Base-by-base conservation (phyloP, 1,284 basidiomycete genomes). In the Cutaneotrichosporon sp. region DNA sequence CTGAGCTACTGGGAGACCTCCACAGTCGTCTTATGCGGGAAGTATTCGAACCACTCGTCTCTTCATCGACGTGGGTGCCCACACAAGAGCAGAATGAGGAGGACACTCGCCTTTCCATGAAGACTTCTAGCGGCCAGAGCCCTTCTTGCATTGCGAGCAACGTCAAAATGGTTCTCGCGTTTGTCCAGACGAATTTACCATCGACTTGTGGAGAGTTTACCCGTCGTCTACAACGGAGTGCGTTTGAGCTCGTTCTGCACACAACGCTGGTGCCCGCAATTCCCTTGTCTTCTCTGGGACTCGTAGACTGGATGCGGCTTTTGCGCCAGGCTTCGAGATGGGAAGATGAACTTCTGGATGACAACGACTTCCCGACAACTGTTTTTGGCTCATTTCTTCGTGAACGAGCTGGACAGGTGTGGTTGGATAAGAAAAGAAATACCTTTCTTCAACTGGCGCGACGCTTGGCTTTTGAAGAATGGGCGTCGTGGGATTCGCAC, bases 251-350 rank as follows among this genome's bases (percentile, higher is more conserved):
- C 18, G 65, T 90, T 14, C 77, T 91, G 38, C 79, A 81, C 46
- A 77, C 81, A 56, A 70, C 90, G 21, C 77, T 91, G 20, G 74
- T 84, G 36, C 82, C 85, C 0, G 79, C 79, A 15, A 74, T 90
- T 5, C 87, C 88, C 0, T 80, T 81, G 0, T 79, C 83, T 30
- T 30, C 26, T 30, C 26, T 5, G 7, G 26, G 3, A 2, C 76
- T 91, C 0, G 81, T 84, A 1, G 56, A 74, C 0, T 91, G 85
- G 69, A 72, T 90, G n/a, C 67, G 76, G 8, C 70, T 85, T 10
- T 70, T 83, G 0, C 64, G 77, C 13, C 69, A 76, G 12, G 82
- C 84, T 3, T 81, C 85, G 1, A 65, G 70, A 1, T 84, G 88
- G 46, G 89, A 91, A 72, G 75, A 78, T 12, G 73, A 76, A 30